Conservation (phyloP, 164 flowering plant species). For the Cinnamomum micranthum region DNA sequence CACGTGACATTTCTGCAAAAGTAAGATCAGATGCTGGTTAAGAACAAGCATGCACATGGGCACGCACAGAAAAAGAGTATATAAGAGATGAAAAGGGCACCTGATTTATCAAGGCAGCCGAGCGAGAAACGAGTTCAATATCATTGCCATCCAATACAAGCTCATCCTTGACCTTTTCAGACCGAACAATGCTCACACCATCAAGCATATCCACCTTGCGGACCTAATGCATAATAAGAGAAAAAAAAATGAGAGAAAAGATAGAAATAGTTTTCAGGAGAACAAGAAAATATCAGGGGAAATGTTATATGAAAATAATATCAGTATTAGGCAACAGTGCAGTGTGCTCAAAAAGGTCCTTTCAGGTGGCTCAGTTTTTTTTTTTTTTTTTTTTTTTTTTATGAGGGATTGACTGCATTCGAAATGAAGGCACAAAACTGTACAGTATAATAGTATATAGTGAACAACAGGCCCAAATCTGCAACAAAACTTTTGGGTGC, state of each 20-base stretch:
- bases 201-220: constrained; percentile 72
- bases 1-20: constrained; percentile 61
- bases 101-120: constrained; percentile 62
- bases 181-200: constrained; percentile 48
- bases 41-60: neutral
- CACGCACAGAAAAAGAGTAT: neutral
- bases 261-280: too few species aligned
- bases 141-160: constrained; percentile 61
- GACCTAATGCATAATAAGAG: constrained; percentile 30
- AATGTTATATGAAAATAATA: too few species aligned
- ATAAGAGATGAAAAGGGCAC: constrained; percentile 16
- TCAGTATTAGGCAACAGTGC: too few species aligned
- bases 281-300: too few species aligned
- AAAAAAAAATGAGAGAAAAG: neutral
- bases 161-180: constrained; percentile 79
- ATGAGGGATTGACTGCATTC: too few species aligned
- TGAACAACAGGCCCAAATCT: too few species aligned
- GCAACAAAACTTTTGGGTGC: too few species aligned
- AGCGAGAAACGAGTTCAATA: constrained; percentile 64
- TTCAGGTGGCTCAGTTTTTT: too few species aligned
- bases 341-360: too few species aligned
- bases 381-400: too few species aligned
- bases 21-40: neutral
- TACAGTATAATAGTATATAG: too few species aligned
- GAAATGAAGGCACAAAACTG: too few species aligned